Percentiles rank a stretch among this genome's conserved stretches.
phyloP scores from a whole-genome alignment of 2,329 filamentous ascomycete genomes.

The Hirsutella minnesotensis region DNA sequence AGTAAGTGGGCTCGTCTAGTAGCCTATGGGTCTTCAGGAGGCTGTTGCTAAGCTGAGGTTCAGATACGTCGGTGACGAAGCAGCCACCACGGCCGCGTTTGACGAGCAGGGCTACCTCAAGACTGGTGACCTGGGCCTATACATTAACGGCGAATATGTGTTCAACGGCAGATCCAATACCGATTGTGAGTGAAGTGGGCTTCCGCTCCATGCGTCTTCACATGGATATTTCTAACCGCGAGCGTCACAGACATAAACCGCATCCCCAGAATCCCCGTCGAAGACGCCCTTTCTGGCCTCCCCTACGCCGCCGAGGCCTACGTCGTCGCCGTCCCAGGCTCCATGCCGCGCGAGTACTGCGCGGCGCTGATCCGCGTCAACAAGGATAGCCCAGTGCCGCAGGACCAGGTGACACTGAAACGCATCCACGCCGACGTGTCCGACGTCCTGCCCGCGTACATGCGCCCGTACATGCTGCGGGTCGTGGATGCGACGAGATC shows the following conservation, averaged over 20 bases:
- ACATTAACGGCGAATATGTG: conserved; percentile 30
- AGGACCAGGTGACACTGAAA: no score
- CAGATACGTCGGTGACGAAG: conserved; percentile 34
- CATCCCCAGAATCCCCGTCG: conserved; percentile 8
- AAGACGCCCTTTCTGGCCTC: conserved; percentile 7
- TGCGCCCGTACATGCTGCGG: no score
- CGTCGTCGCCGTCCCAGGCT: conserved; percentile 10
- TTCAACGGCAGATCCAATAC: conserved; percentile 10
- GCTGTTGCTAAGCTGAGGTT: no score
- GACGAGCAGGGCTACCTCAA: conserved; percentile 84
- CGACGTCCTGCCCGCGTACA: no score
- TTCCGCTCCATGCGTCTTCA: neutral
- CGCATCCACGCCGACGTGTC: no score
- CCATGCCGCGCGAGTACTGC: conserved; percentile 9
- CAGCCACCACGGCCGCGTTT: conserved; percentile 66
- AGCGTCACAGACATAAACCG: no score
- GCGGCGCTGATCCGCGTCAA: conserved; percentile 1
- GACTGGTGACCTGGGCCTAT: conserved; percentile 72
- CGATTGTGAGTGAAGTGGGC: conserved; percentile 7
- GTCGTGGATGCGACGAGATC: no score
- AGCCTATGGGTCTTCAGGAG: no score
- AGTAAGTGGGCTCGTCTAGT: no score
- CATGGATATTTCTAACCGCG: conserved; percentile 4
- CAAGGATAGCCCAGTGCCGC: no score
- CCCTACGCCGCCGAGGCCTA: conserved; percentile 10